A percentile compares a stretch with the other conserved stretches of the same genome.
phyloP scores from a whole-genome alignment of 2,329 filamentous ascomycete species.

The Tolypocladium endophyticum region DNA sequence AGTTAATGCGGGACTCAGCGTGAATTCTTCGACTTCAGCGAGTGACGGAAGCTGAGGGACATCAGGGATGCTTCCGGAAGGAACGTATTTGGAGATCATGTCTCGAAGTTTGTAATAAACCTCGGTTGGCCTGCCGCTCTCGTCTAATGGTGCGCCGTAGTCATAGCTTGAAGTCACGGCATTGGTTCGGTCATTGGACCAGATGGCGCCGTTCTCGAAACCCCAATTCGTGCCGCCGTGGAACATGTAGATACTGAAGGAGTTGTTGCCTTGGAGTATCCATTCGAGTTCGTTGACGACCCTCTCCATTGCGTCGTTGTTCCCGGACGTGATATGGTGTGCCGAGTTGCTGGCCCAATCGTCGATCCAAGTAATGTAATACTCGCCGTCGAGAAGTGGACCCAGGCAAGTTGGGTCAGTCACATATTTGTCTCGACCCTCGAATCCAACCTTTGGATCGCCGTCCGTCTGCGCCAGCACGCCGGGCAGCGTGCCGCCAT shows the following conservation, averaged over 20 bases:
- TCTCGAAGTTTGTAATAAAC: slow-evolving; percentile 30
- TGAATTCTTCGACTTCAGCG: slow-evolving; percentile 22
- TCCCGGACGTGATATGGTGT: slow-evolving; percentile 30
- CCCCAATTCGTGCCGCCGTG: slow-evolving; percentile 42
- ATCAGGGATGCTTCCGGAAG: slow-evolving; percentile 23
- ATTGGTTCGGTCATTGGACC: slow-evolving; percentile 23
- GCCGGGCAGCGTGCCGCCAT: slow-evolving; percentile 30
- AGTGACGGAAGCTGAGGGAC: slow-evolving; percentile 21
- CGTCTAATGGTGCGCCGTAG: slow-evolving; percentile 38
- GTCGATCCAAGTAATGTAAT: slow-evolving; percentile 4
- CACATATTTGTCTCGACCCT: slow-evolving; percentile 28
- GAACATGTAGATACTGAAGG: slow-evolving; percentile 42
- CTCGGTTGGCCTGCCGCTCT: slow-evolving; percentile 34
- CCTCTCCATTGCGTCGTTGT: background rate
- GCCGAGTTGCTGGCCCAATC: slow-evolving; percentile 1
- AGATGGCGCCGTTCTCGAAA: slow-evolving; percentile 34
- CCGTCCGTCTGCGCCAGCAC: slow-evolving; percentile 37
- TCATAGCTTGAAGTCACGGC: slow-evolving; percentile 38
- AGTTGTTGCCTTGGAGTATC: slow-evolving; percentile 12
- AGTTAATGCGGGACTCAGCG: slow-evolving; percentile 21
- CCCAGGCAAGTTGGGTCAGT: slow-evolving; percentile 30
- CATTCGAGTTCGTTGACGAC: slow-evolving; percentile 10
- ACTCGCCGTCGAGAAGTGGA: slow-evolving; percentile 34
- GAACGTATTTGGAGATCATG: slow-evolving; percentile 25
- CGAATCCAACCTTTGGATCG: slow-evolving; percentile 18